Evolutionary conservation across 257 asterid genomes (phyloP), one percentile per base, ranked within the genome.

Genomic region (Forsythia viridissima): DNA sequence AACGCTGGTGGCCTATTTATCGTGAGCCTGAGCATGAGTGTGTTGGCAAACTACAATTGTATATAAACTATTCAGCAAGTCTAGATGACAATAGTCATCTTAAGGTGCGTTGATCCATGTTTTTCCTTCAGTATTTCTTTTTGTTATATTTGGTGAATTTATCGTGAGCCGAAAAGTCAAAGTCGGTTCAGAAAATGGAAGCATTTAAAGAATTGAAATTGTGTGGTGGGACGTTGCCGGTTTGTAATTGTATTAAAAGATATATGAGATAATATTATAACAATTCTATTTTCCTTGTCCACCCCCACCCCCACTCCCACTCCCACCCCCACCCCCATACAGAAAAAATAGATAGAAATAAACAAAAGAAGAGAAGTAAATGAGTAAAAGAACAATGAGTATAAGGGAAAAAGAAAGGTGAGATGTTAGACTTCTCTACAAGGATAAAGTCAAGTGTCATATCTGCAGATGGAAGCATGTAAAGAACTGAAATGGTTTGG

Each of bases 1-100:
- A 85, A 20, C 87, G 87, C 10, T 88, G 91, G 91, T 88, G 91
- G 89, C 86, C 89, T 46, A 81, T 88, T 24, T 88, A 88, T 80
- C 87, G 78, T 38, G 91, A 85, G 46, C 89, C 91, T 68, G 89
- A 85, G 78, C 91, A 88, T 11, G 86, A 88, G 83, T 84, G 84
- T 75, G 89, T 88, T 68, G 91, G 89, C 65, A 88, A 82, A 80
- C 79, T 85, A 46, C 91, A 88, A 70, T 84, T 88, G 21, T 82
- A 74, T 74, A 84, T 88, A 65, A 85, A 88, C 75, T 88, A 88
- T 73, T 77, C 91, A 24, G 77, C 89, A 21, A 75, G 79, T 71
- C 68, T 81, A 37, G 89, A 88, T 82, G 89, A 88, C 77, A 85
- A 76, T 70, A 83, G 84, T 71, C 83, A 88, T 69, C 87, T 88